phyloP scores from a whole-genome alignment of 1,284 basidiomycete genomes.

The Apiotrichum montevideense region DNA sequence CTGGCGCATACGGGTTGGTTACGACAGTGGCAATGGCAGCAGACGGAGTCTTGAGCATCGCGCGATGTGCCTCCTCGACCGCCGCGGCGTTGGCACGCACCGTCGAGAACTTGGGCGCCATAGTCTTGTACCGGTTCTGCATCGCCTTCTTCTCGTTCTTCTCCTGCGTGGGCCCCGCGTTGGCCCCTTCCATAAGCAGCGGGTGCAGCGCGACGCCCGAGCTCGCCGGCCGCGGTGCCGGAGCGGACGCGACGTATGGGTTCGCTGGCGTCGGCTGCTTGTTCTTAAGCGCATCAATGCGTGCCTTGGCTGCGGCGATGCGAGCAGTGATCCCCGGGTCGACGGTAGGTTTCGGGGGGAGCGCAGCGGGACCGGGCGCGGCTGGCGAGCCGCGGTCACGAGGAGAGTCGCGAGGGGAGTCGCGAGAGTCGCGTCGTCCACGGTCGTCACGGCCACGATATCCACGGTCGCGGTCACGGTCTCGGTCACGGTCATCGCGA shows the following conservation, averaged over 20 bases:
- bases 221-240: not conserved
- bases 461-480: not conserved
- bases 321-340: constrained; percentile 61
- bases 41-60: constrained; percentile 12
- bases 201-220: constrained; percentile 70
- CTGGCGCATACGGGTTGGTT: constrained; percentile 64
- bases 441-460: not conserved
- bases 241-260: constrained; percentile 3
- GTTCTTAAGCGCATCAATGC: constrained; percentile 65
- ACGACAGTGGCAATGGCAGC: constrained; percentile 25
- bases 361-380: constrained; percentile 36
- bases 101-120: constrained; percentile 94
- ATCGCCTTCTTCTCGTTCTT: constrained; percentile 41
- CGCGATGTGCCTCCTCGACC: constrained; percentile 13
- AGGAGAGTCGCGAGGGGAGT: constrained; percentile 13
- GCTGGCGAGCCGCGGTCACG: constrained; percentile 21
- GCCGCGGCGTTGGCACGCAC: constrained; percentile 58
- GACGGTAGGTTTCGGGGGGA: constrained; percentile 32
- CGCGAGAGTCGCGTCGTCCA: constrained; percentile 5
- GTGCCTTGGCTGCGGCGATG: constrained; percentile 69
- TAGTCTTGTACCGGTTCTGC: constrained; percentile 69
- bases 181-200: constrained; percentile 55
- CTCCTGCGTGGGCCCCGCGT: constrained; percentile 24
- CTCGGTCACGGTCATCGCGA: not conserved
- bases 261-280: constrained; percentile 5